Evolutionary conservation across 768 basidiomycete species (phyloP).

Genomic region (Tubosaeta sp.): DNA sequence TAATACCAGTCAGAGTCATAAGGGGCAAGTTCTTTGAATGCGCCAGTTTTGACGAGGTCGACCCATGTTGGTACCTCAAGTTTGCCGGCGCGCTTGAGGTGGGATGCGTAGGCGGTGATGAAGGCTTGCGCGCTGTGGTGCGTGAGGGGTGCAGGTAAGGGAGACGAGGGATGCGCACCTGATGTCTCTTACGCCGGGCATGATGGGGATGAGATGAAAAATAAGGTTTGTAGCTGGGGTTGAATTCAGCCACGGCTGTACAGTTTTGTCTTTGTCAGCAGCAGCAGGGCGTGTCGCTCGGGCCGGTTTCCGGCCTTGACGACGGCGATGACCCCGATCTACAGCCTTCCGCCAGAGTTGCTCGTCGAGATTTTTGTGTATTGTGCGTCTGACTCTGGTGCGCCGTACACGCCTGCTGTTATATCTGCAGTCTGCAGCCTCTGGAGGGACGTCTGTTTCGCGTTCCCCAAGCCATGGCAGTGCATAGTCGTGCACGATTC

Average conservation of each 20-base stretch:
- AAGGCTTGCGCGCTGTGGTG: constrained; percentile 80
- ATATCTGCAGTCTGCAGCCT: constrained; percentile 52
- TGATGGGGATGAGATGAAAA: constrained; percentile 44
- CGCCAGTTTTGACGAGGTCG: constrained; percentile 96
- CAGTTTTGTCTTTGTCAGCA: constrained; percentile 42
- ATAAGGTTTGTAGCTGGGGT: constrained; percentile 34
- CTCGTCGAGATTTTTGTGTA: constrained; percentile 55
- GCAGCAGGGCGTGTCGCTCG: constrained; percentile 7
- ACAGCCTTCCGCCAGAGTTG: constrained; percentile 53
- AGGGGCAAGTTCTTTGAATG: constrained; percentile 96
- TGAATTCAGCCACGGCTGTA: constrained; percentile 36
- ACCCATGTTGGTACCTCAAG: constrained; percentile 99
- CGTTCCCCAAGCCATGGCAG: constrained; percentile 61
- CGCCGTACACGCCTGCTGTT: constrained; percentile 45
- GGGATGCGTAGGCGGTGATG: constrained; percentile 90
- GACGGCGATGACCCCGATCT: constrained; percentile 12
- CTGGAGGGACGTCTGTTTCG: constrained; percentile 54
- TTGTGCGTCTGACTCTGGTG: constrained; percentile 32
- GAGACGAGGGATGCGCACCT: constrained; percentile 40
- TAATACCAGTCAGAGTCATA: constrained; percentile 99
- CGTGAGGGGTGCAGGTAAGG: neutral
- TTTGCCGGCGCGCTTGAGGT: constrained; percentile 98
- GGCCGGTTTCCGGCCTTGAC: neutral
- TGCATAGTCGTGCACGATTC: constrained; percentile 48
- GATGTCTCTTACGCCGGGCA: constrained; percentile 83